phyloP scores from a whole-genome alignment of 306 rosid genomes.

The Quercus rubra region DNA sequence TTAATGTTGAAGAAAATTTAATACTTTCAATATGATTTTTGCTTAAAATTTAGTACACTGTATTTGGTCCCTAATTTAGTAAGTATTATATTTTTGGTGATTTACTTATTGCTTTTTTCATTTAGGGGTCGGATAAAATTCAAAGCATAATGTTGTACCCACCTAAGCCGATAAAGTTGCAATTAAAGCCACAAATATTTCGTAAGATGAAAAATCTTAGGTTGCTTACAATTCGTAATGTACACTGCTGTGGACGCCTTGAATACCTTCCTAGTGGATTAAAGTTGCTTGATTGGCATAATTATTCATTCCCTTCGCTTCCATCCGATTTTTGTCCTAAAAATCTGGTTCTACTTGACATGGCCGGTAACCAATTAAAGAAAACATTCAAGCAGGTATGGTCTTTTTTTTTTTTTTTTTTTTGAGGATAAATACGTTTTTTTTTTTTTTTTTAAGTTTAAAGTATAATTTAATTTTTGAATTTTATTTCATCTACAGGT shows the following conservation, averaged over 20 bases:
- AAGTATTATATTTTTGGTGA: no score
- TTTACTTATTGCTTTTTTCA: not conserved
- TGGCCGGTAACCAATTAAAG: constrained; percentile 20
- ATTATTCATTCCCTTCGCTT: not conserved
- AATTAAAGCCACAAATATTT: not conserved
- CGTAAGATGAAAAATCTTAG: not conserved
- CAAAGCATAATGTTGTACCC: no score
- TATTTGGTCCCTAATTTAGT: no score
- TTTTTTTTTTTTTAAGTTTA: no score
- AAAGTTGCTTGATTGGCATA: not conserved
- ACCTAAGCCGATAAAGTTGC: not conserved
- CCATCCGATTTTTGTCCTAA: constrained; percentile 30
- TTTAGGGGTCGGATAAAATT: not conserved
- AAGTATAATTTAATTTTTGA: no score
- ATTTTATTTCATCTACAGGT: no score
- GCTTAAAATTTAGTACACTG: no score
- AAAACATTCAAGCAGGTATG: constrained; percentile 10
- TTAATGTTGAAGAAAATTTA: no score
- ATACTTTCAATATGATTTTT: no score
- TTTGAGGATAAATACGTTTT: no score
- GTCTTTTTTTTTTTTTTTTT: no score
- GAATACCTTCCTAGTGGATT: not conserved
- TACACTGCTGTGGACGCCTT: not conserved
- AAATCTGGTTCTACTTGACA: constrained; percentile 23
- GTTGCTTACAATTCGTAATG: not conserved